Conservation (phyloP, 2,329 filamentous ascomycete species). For the Lizonia empirigonia region DNA sequence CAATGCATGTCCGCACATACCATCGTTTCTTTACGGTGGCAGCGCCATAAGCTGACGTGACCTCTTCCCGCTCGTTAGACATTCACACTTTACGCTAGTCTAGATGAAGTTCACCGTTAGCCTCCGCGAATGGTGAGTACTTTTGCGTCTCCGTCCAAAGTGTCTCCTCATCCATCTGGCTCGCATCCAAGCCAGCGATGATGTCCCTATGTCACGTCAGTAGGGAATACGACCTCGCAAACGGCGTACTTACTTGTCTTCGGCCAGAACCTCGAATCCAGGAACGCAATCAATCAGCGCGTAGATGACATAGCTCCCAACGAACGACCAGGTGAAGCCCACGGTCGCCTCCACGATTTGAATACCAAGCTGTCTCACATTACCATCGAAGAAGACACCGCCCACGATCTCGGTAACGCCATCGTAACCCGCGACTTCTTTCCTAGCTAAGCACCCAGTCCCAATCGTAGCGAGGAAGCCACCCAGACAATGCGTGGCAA, state of each 20-base stretch:
- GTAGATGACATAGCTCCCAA: slow-evolving; percentile 56
- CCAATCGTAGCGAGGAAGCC: slow-evolving; percentile 58
- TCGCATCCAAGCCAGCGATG: slow-evolving; percentile 56
- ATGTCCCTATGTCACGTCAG: slow-evolving; percentile 49
- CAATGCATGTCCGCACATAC: background rate
- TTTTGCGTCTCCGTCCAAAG: slow-evolving; percentile 45
- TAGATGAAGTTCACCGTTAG: slow-evolving; percentile 36
- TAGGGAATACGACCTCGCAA: background rate
- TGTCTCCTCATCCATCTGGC: slow-evolving; percentile 57
- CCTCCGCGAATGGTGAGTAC: slow-evolving; percentile 44
- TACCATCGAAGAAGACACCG: slow-evolving; percentile 61
- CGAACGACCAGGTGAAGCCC: slow-evolving; percentile 59
- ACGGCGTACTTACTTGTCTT: slow-evolving; percentile 56
- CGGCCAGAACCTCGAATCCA: slow-evolving; percentile 58
- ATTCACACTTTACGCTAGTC: too few relatives aligned
- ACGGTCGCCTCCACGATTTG: slow-evolving; percentile 59
- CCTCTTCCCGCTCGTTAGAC: too few relatives aligned
- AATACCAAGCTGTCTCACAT: slow-evolving; percentile 56
- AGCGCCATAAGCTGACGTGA: too few relatives aligned
- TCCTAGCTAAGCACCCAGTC: slow-evolving; percentile 58
- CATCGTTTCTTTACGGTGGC: background rate
- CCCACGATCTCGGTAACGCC: slow-evolving; percentile 56
- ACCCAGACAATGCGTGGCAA: slow-evolving; percentile 61
- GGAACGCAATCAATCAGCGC: slow-evolving; percentile 60
- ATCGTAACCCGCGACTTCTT: slow-evolving; percentile 60